Percentiles rank a stretch among this genome's conserved stretches.
Evolutionary conservation across 495 filamentous ascomycete species (phyloP).

Genomic region (Neurospora hispaniola): DNA sequence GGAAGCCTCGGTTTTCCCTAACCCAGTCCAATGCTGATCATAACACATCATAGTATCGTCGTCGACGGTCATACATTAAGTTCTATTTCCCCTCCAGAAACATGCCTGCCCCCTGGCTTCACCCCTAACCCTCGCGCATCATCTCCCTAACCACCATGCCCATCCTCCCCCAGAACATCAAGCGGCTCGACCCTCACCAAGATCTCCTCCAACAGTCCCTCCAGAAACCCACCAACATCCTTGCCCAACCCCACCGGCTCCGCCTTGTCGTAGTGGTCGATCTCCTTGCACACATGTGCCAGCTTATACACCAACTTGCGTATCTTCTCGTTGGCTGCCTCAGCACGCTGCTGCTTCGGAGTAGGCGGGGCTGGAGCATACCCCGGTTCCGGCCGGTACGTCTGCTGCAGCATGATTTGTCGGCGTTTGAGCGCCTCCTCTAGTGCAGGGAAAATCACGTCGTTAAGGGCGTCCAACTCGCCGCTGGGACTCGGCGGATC

Average conservation of each 20-base stretch:
- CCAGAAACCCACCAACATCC: constrained; percentile 74
- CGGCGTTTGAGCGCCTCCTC: constrained; percentile 79
- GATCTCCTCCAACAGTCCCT: constrained; percentile 88
- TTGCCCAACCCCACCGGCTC: constrained; percentile 86
- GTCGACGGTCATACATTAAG: neutral
- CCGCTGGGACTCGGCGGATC: constrained; percentile 35
- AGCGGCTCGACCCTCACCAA: constrained; percentile 83
- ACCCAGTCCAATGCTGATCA: neutral
- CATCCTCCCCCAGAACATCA: constrained; percentile 43
- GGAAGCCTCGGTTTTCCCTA: neutral
- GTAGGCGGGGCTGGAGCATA: constrained; percentile 23
- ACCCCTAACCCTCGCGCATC: neutral
- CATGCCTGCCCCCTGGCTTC: neutral
- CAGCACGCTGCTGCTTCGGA: constrained; percentile 48
- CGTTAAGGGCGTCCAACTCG: constrained; percentile 53
- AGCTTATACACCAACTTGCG: constrained; percentile 67
- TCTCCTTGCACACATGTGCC: constrained; percentile 66
- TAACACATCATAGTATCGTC: neutral
- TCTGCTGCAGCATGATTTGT: constrained; percentile 50
- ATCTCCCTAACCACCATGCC: neutral
- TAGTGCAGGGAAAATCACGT: constrained; percentile 84
- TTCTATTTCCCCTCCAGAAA: neutral
- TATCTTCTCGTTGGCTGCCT: constrained; percentile 73
- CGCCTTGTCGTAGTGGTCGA: constrained; percentile 74
- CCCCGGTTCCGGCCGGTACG: constrained; percentile 31